A percentile compares a stretch with the other conserved stretches of the same genome.
Evolutionary conservation across 2,329 filamentous ascomycete genomes (phyloP).

Genomic region (Pestalotiopsis sp.): DNA sequence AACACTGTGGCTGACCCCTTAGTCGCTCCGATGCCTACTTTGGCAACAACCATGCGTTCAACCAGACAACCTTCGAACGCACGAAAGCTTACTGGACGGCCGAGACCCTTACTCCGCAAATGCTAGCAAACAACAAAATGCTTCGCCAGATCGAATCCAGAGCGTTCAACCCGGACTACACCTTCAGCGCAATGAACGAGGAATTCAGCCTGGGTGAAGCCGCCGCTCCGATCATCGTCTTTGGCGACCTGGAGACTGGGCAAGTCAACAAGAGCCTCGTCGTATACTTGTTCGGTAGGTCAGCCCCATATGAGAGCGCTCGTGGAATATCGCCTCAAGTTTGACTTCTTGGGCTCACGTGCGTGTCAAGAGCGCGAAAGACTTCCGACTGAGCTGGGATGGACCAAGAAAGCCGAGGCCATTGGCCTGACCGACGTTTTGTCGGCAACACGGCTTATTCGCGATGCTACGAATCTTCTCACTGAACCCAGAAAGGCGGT

Average conservation of each 20-base stretch:
- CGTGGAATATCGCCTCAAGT: neutral
- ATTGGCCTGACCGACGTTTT: neutral
- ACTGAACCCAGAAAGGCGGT: neutral
- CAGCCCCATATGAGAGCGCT: too few relatives aligned
- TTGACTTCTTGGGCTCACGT: neutral
- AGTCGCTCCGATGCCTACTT: conserved; percentile 2
- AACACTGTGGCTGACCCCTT: neutral
- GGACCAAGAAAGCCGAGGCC: neutral
- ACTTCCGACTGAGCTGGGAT: neutral
- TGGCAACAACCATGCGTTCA: conserved; percentile 8
- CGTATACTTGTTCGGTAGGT: conserved; percentile 36
- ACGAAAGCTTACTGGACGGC: conserved; percentile 6
- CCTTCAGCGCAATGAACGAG: conserved; percentile 29
- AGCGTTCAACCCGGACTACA: neutral
- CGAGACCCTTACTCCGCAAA: neutral
- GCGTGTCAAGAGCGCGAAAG: neutral
- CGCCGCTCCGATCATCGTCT: conserved; percentile 40
- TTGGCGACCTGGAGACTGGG: conserved; percentile 36
- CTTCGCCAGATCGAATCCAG: neutral
- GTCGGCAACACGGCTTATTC: neutral
- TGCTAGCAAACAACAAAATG: conserved; percentile 20
- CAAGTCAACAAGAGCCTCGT: conserved; percentile 34
- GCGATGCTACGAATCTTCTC: neutral
- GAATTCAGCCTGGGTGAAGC: conserved; percentile 43
- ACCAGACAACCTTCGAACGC: conserved; percentile 6